phyloP scores from a whole-genome alignment of 2,329 filamentous ascomycete genomes.

The Fusarium sublunatum region DNA sequence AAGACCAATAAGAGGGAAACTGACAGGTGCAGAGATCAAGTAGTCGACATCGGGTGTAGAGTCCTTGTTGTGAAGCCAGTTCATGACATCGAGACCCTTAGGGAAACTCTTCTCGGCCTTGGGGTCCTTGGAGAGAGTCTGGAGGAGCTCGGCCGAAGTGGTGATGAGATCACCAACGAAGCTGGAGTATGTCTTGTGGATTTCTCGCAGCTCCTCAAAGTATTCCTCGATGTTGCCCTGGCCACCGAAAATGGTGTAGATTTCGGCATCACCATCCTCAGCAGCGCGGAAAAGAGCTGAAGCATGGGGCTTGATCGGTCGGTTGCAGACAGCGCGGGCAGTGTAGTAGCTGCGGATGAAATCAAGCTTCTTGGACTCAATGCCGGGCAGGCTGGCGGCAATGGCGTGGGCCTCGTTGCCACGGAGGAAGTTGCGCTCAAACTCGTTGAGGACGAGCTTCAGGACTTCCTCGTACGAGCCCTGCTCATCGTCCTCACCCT shows the following conservation, averaged over 20 bases:
- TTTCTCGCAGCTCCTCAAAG: constrained; percentile 94
- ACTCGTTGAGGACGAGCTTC: constrained; percentile 93
- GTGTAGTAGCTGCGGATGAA: constrained; percentile 93
- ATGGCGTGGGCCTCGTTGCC: constrained; percentile 97
- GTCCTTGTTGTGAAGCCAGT: constrained; percentile 90
- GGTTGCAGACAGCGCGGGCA: constrained; percentile 83
- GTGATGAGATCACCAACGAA: constrained; percentile 89
- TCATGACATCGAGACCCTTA: constrained; percentile 95
- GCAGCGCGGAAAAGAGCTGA: constrained; percentile 92
- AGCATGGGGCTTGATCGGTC: constrained; percentile 90
- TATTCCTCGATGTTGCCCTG: constrained; percentile 99
- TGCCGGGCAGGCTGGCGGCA: constrained; percentile 86
- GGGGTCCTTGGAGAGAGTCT: constrained; percentile 82
- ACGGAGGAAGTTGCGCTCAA: constrained; percentile 92
- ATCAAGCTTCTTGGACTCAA: constrained; percentile 89
- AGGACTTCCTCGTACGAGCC: constrained; percentile 93
- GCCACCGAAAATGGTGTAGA: constrained; percentile 96
- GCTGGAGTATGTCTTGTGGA: constrained; percentile 90
- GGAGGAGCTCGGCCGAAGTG: constrained; percentile 86
- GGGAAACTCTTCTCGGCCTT: constrained; percentile 94
- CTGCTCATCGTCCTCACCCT: constrained; percentile 88
- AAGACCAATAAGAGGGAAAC: constrained; percentile 93
- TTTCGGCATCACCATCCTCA: constrained; percentile 81
- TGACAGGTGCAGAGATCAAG: constrained; percentile 92
- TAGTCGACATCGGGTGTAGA: constrained; percentile 94